Percentiles rank a stretch among this genome's conserved stretches.
Evolutionary conservation across 257 asterid genomes (phyloP).

Genomic region (Fraxinus pennsylvanica): DNA sequence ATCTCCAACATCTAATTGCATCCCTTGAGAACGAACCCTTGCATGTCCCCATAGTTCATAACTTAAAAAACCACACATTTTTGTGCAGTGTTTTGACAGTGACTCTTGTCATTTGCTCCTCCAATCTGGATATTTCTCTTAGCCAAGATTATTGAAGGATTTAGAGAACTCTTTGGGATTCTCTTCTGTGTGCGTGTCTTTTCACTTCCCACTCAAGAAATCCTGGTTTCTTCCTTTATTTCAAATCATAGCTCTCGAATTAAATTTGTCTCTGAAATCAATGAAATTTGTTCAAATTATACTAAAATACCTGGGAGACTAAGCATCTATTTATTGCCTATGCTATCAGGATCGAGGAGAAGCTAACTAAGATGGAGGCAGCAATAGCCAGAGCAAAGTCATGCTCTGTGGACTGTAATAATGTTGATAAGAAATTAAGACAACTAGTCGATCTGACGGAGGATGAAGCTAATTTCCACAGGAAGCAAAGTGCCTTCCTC

Average conservation of each 20-base stretch:
- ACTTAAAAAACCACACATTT: background rate
- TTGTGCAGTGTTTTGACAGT: background rate
- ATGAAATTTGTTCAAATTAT: slow-evolving; percentile 1
- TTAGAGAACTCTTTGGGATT: slow-evolving; percentile 1
- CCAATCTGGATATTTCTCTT: background rate
- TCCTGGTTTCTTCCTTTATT: background rate
- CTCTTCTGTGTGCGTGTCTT: background rate
- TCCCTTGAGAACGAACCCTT: background rate
- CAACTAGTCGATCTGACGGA: slow-evolving; percentile 90
- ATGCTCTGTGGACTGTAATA: slow-evolving; percentile 78
- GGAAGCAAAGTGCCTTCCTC: slow-evolving; percentile 96
- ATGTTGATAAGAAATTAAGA: slow-evolving; percentile 96
- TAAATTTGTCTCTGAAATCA: slow-evolving; percentile 7
- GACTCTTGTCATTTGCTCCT: background rate
- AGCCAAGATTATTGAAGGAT: background rate
- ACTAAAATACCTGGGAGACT: slow-evolving; percentile 16
- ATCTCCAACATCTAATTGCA: background rate
- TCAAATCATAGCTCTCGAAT: background rate
- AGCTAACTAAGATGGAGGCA: slow-evolving; percentile 73
- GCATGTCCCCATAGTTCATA: background rate
- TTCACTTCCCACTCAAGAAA: background rate
- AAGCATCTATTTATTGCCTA: slow-evolving; percentile 23
- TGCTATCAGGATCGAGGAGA: slow-evolving; percentile 60
- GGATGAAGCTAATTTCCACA: slow-evolving; percentile 94
- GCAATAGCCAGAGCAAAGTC: slow-evolving; percentile 70